Conservation (phyloP, 305 asterid genomes). For the Striga hermonthica region DNA sequence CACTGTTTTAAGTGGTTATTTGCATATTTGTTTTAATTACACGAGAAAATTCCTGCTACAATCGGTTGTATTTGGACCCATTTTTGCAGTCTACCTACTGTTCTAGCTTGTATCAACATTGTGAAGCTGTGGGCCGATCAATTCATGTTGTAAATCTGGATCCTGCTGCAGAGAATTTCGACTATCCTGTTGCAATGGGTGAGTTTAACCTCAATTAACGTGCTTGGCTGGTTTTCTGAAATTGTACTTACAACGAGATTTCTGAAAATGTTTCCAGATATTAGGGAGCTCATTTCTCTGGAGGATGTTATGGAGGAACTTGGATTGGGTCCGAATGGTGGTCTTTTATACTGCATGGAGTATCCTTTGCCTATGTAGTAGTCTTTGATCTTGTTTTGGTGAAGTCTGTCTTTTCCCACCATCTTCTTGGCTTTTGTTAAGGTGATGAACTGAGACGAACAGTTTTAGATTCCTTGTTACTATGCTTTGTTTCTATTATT, state of each 20-base stretch:
- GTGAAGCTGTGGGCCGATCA: conserved; percentile 70
- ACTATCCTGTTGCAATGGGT: conserved; percentile 96
- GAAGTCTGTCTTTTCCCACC: conserved; percentile 9
- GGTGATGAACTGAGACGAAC: conserved; percentile 24
- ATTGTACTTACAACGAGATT: conserved; percentile 14
- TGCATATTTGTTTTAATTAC: not conserved
- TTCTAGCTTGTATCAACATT: conserved; percentile 75
- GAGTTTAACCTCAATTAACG: conserved; percentile 28
- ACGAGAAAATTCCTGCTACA: not conserved
- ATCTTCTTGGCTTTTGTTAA: conserved; percentile 2
- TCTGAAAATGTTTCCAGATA: conserved; percentile 46
- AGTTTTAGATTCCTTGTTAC: conserved; percentile 19
- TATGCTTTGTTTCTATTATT: conserved; percentile 15
- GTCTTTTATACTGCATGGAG: conserved; percentile 98
- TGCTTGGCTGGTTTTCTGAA: not conserved
- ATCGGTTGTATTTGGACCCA: not conserved
- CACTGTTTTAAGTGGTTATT: not conserved
- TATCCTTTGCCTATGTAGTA: conserved; percentile 49
- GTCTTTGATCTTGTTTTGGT: conserved; percentile 1
- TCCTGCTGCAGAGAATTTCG: conserved; percentile 93
- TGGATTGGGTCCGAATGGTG: conserved; percentile 94
- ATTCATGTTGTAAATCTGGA: conserved; percentile 84
- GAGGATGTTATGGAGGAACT: conserved; percentile 97
- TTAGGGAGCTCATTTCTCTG: conserved; percentile 76
- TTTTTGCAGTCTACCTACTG: conserved; percentile 84